Evolutionary conservation across 2,329 filamentous ascomycete species (phyloP).

Genomic region (Acephala macrosclerotiorum): DNA sequence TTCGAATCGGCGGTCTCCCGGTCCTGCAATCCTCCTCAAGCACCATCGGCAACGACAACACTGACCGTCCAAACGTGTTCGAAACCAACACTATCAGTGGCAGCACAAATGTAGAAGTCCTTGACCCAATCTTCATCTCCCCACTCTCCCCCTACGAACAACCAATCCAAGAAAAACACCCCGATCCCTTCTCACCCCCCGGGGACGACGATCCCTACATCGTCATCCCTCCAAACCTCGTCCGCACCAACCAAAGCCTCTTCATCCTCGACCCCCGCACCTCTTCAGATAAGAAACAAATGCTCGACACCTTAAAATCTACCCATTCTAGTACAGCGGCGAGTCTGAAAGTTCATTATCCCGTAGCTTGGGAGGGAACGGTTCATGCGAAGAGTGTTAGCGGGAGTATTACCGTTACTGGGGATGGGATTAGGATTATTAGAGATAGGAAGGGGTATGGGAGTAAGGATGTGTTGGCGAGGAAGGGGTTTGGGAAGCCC

Average conservation of each 20-base stretch:
- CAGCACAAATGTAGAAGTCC: conserved; percentile 31
- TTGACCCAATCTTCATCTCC: conserved; percentile 39
- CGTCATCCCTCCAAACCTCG: conserved; percentile 20
- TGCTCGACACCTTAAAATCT: conserved; percentile 33
- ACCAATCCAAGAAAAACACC: conserved; percentile 9
- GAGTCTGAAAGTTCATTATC: conserved; percentile 35
- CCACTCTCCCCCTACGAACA: conserved; percentile 18
- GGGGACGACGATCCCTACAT: conserved; percentile 34
- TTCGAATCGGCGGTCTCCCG: conserved; percentile 36
- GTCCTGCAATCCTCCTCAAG: conserved; percentile 28
- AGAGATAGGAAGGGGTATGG: conserved; percentile 34
- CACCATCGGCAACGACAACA: conserved; percentile 15
- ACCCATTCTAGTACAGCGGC: conserved; percentile 36
- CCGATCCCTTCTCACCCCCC: conserved; percentile 20
- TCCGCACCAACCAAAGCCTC: conserved; percentile 8
- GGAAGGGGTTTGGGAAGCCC: conserved; percentile 36
- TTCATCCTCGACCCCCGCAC: conserved; percentile 15
- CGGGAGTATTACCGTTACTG: conserved; percentile 34
- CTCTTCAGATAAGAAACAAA: conserved; percentile 1
- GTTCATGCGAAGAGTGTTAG: conserved; percentile 36
- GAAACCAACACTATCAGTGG: conserved; percentile 39
- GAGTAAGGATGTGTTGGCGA: conserved; percentile 32
- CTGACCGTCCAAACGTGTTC: conserved; percentile 26
- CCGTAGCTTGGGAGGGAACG: conserved; percentile 38
- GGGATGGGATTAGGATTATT: conserved; percentile 35